A percentile compares a stretch with the other conserved stretches of the same genome.
Evolutionary conservation across 768 basidiomycete genomes (phyloP).

Genomic region (Russula brevipes): DNA sequence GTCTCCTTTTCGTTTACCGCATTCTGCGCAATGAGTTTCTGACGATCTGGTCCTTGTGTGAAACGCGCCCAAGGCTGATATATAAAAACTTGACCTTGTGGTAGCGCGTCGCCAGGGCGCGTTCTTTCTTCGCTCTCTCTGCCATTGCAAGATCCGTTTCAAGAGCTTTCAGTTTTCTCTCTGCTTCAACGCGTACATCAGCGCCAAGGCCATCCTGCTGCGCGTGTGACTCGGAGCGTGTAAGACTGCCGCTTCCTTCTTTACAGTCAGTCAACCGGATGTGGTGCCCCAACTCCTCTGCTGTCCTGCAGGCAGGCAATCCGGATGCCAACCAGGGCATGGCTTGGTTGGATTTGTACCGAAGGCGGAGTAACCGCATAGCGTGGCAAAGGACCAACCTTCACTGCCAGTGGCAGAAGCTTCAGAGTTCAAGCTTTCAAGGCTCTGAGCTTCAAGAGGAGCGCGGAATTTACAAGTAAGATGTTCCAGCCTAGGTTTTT

Average conservation of each 20-base stretch:
- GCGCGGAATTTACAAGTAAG: too few relatives aligned
- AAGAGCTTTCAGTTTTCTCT: constrained; percentile 69
- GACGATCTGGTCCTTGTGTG: constrained; percentile 53
- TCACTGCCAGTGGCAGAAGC: too few relatives aligned
- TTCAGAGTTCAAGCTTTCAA: too few relatives aligned
- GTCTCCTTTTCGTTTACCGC: constrained; percentile 54
- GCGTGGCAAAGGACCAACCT: too few relatives aligned
- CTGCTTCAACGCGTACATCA: constrained; percentile 73
- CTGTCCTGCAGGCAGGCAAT: too few relatives aligned
- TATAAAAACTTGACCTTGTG: constrained; percentile 95
- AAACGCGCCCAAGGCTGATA: not conserved
- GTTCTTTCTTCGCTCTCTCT: constrained; percentile 60
- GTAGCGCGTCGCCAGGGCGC: constrained; percentile 69
- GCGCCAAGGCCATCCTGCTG: constrained; percentile 75
- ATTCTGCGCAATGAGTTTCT: constrained; percentile 78
- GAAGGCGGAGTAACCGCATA: too few relatives aligned
- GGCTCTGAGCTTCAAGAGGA: too few relatives aligned
- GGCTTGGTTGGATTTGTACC: too few relatives aligned
- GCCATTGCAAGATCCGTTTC: constrained; percentile 67
- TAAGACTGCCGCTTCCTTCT: not conserved
- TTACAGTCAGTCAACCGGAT: too few relatives aligned
- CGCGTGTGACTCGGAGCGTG: not conserved
- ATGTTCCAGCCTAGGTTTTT: too few relatives aligned
- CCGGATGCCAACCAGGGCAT: too few relatives aligned
- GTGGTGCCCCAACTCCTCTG: too few relatives aligned